Base-by-base conservation (phyloP, 805 yeast species). In the Sugiyamaella chiloensis region DNA sequence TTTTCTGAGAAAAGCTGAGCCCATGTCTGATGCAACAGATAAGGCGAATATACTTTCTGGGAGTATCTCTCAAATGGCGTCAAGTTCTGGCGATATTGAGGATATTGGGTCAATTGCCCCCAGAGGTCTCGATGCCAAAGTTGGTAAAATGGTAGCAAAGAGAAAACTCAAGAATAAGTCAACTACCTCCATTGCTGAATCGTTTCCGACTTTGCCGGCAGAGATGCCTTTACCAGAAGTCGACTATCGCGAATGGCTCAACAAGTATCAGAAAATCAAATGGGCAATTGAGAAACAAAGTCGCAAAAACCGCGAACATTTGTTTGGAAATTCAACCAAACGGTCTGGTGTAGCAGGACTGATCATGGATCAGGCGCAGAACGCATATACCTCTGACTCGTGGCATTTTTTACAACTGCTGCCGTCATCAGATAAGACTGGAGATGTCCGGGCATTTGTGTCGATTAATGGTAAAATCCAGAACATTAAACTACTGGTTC, bases 361-460 rank as follows among this genome's bases (percentile, higher is more conserved):
- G 72, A 71, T 89, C 36, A 76, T 85, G 44, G 76, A 78, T 43
- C 93, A 86, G 58, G 95, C 95, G 0, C 96, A 85, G 60, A 49
- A 52, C 9, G 76, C 74, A 34, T 81, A 84, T 58, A n/a, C n/a
- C n/a, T 85, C 87, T 7, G 73, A 87, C 0, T 77, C 81, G 26
- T 93, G 99, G 99, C 88, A 89, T 52, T 73, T 93, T 30, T 64
- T 93, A 29, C 89, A 88, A 56, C 81, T 87, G 58, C 81, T 57
- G 34, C 41, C 60, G 0, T 39, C 60, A 0, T 34, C 37, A 14
- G 60, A 58, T 4, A 55, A 52, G 8, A 84, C 87, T 0, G 98
- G 97, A n/a, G 83, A 79, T 43, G 70, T 91, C 24, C 82, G 80
- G 49, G 96, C 86, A 0, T 78, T 73, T 60, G 88, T 83, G 0